phyloP scores from a whole-genome alignment of 2,329 filamentous ascomycete species.

The Beauveria rudraprayagi region DNA sequence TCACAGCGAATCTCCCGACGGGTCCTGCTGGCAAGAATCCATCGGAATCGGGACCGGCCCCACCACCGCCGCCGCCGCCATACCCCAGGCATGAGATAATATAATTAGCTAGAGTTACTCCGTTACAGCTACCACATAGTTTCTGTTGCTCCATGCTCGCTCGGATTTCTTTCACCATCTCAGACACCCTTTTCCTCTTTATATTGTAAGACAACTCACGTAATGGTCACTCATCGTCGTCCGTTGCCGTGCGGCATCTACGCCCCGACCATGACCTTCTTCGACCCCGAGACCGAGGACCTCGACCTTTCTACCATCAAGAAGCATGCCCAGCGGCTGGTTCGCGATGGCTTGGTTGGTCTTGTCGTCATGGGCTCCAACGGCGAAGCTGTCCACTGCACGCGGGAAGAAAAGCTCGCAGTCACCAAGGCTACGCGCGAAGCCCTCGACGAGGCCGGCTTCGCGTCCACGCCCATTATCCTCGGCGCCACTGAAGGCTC shows the following conservation, averaged over 20 bases:
- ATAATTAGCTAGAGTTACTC: neutral
- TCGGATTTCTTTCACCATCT: neutral
- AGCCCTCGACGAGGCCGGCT: conserved; percentile 74
- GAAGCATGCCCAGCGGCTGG: conserved; percentile 71
- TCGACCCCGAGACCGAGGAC: conserved; percentile 74
- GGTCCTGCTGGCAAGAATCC: neutral
- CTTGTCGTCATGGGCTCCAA: conserved; percentile 86
- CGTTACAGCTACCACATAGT: neutral
- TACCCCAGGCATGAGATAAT: neutral
- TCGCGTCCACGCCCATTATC: conserved; percentile 67
- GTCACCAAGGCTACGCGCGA: conserved; percentile 73
- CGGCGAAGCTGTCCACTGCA: conserved; percentile 81
- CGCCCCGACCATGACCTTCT: conserved; percentile 86
- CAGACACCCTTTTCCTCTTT: neutral
- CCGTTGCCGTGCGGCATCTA: conserved; percentile 76
- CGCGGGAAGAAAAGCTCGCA: conserved; percentile 64
- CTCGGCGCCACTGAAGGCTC: conserved; percentile 75
- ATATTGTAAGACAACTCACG: neutral
- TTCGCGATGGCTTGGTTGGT: conserved; percentile 68
- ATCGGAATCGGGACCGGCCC: conserved; percentile 3
- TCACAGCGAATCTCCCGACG: neutral
- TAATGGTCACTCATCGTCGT: conserved; percentile 28
- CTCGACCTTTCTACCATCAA: conserved; percentile 74
- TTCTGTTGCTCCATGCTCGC: neutral
- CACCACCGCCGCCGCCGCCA: conserved; percentile 3